Base-by-base conservation (phyloP, 176 grass and related monocot species). In the Musa troglodytarum region DNA sequence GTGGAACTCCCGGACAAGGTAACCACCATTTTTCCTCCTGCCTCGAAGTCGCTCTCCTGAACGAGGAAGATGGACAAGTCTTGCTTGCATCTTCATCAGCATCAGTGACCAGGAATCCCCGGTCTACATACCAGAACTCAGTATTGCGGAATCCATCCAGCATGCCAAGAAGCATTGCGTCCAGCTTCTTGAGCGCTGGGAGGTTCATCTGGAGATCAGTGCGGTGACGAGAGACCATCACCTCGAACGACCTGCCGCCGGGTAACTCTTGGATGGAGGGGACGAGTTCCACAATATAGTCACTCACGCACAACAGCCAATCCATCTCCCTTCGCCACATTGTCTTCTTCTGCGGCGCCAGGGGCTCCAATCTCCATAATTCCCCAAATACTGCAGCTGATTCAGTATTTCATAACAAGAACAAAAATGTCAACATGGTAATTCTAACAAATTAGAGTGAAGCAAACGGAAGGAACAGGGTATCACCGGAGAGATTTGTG, bases 11-110 rank as follows among this genome's bases (percentile, higher is more conserved):
- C 1, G 95, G 95, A 80, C 84, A 91, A 0, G 95, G 95, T 74
- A 99, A 71, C 95, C 95, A 99, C 95, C 95, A 99, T 77, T 99
- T 99, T 20, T 99, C 95, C 70, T 99, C 95, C 86, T 99, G 95
- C 76, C 95, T 80, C 72, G 94, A 84, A 11, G 95, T 92, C 12
- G 86, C 81, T 9, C 91, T 81, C 25, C 90, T 82, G 10, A 81
- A 79, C 1, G 90, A 85, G 1, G 90, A 92, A 8, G 82, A 82
- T 1, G 86, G 23, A 69, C 75, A 52, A 24, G 59, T 54, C 13
- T 71, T 65, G 28, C 71, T 58, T 26, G 49, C 71, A 23, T 83
- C 84, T 26, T 98, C 90, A 13, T 99, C 85, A 2, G 65, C 81
- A 59, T 81, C 77, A 15, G 72, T 88, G 1, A 99, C 80, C 22